Conservation (phyloP, 495 filamentous ascomycete species). For the Xylaria sp. region DNA sequence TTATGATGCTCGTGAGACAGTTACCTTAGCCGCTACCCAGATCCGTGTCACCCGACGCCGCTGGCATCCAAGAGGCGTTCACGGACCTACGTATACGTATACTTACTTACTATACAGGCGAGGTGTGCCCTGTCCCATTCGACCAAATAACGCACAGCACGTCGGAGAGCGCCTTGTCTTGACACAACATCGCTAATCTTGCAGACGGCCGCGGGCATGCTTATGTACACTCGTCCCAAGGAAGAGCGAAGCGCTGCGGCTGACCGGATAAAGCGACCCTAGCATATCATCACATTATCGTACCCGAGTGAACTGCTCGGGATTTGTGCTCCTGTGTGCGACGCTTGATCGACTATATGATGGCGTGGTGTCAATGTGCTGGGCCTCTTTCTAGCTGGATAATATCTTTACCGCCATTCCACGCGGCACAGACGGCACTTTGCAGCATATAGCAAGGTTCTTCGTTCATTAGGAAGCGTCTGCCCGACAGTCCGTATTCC, state of each 20-base stretch:
- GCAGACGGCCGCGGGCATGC: constrained; percentile 27
- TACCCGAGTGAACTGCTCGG: constrained; percentile 25
- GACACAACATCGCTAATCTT: constrained; percentile 30
- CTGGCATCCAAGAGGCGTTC: constrained; percentile 7
- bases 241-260: constrained; percentile 15
- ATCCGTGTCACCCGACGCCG: constrained; percentile 7
- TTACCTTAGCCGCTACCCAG: constrained; percentile 8
- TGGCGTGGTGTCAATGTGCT: constrained; percentile 2
- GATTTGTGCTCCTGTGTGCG: constrained; percentile 26
- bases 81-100: too few relatives aligned
- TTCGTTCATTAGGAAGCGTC: constrained; percentile 14
- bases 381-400: neutral
- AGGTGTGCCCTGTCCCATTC: neutral
- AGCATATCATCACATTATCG: constrained; percentile 17
- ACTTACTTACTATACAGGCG: too few relatives aligned
- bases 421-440: constrained; percentile 25
- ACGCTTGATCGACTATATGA: constrained; percentile 20
- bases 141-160: constrained; percentile 6
- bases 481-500: constrained; percentile 20
- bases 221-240: constrained; percentile 18
- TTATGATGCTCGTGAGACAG: constrained; percentile 13
- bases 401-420: constrained; percentile 19
- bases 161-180: constrained; percentile 17
- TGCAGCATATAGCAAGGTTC: constrained; percentile 25
- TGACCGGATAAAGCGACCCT: constrained; percentile 9